A percentile compares a stretch with the other conserved stretches of the same genome.
Conservation (phyloP, 139 green algal species). For the Chlorella sp. region DNA sequence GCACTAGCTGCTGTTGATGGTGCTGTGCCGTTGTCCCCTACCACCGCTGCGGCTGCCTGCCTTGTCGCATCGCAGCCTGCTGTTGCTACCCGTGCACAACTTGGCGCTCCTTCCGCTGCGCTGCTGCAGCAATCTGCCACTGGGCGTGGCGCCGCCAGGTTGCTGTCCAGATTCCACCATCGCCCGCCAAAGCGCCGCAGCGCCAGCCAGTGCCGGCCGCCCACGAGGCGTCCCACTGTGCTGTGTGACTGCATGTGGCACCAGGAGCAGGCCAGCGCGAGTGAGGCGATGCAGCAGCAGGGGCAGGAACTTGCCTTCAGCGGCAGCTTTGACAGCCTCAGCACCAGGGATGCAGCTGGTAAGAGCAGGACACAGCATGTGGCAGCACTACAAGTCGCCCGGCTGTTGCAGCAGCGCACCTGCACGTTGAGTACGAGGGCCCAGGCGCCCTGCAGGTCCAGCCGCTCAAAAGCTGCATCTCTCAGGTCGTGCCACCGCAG, state of each 20-base stretch:
- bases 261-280: background rate
- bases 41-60: background rate
- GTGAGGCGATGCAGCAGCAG: background rate
- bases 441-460: background rate
- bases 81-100: background rate
- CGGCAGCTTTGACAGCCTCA: too few species aligned
- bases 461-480: background rate
- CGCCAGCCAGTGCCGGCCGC: conserved; percentile 38
- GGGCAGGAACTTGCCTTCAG: background rate
- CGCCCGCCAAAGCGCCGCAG: background rate
- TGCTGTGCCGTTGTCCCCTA: background rate
- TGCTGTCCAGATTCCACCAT: conserved; percentile 65
- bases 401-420: too few species aligned
- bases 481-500: conserved; percentile 24
- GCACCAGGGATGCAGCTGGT: too few species aligned
- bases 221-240: background rate
- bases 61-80: background rate
- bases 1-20: background rate
- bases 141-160: conserved; percentile 32
- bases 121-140: conserved; percentile 2
- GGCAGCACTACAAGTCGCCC: too few species aligned
- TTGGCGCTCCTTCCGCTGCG: background rate
- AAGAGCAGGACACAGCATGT: too few species aligned
- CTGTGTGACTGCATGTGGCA: background rate
- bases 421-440: conserved; percentile 21